Conservation (phyloP, 495 filamentous ascomycete species). For the Tuber microsphaerosporum region DNA sequence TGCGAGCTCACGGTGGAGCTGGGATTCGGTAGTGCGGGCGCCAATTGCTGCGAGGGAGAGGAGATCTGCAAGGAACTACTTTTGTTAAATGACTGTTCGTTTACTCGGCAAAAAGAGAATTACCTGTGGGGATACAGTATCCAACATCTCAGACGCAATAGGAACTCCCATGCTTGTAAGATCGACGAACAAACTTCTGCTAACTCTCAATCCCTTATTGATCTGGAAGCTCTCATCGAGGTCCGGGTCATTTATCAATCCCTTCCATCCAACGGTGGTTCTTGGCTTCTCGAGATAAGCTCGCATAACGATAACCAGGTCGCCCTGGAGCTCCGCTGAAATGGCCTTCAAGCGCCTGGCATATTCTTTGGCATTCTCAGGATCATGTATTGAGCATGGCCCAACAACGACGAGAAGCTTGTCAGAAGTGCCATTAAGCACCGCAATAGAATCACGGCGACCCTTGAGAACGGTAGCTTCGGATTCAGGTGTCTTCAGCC, state of each 20-base stretch:
- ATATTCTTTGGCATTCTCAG: conserved; percentile 80
- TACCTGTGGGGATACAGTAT: conserved; percentile 85
- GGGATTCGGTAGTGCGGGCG: conserved; percentile 92
- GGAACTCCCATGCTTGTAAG: conserved; percentile 80
- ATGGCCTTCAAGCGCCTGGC: conserved; percentile 66
- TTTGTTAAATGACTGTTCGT: conserved; percentile 40
- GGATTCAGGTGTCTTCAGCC: conserved; percentile 46
- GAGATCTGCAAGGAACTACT: conserved; percentile 74
- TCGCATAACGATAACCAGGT: conserved; percentile 91
- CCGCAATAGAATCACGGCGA: conserved; percentile 69
- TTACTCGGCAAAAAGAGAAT: background rate
- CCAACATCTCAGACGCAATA: conserved; percentile 94
- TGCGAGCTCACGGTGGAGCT: conserved; percentile 89
- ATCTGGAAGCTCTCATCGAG: conserved; percentile 97
- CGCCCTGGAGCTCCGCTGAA: conserved; percentile 64
- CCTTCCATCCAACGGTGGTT: conserved; percentile 99
- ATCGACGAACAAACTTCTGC: conserved; percentile 81
- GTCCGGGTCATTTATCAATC: conserved; percentile 96
- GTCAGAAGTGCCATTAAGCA: conserved; percentile 72
- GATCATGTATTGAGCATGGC: conserved; percentile 96
- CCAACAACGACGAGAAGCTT: conserved; percentile 90
- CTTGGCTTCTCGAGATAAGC: conserved; percentile 98
- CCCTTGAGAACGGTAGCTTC: conserved; percentile 70
- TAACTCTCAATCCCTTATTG: conserved; percentile 93
- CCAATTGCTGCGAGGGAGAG: conserved; percentile 95